Evolutionary conservation across 805 yeast species (phyloP).

Genomic region (Cyberlindnera subsufficiens): DNA sequence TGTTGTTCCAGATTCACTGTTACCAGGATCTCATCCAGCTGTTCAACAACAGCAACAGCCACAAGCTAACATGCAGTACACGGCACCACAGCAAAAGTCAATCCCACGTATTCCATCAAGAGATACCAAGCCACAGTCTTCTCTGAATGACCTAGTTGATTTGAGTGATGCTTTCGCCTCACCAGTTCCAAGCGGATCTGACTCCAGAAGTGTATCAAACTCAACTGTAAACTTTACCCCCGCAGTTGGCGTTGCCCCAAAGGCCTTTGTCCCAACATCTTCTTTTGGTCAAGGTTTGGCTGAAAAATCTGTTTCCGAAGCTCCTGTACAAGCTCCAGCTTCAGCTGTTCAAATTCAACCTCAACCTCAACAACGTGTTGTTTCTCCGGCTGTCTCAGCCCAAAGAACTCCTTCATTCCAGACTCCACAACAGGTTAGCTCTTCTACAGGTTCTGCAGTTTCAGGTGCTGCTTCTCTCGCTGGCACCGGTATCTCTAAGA

Average conservation of each 20-base stretch:
- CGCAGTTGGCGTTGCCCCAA: constrained; percentile 25
- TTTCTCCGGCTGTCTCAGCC: neutral
- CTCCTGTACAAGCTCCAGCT: constrained; percentile 18
- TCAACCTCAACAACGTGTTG: neutral
- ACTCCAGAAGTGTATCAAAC: constrained; percentile 18
- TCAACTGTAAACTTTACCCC: constrained; percentile 25
- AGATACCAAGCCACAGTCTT: constrained; percentile 38
- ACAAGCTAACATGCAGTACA: constrained; percentile 8
- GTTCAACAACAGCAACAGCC: constrained; percentile 10
- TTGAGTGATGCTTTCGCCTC: constrained; percentile 49
- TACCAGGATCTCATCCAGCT: constrained; percentile 24
- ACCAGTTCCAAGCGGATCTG: constrained; percentile 26
- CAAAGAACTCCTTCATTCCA: neutral
- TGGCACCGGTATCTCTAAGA: constrained; percentile 4
- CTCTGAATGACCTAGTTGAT: constrained; percentile 63
- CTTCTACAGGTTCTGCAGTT: constrained; percentile 1
- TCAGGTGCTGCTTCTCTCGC: constrained; percentile 3
- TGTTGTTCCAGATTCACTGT: constrained; percentile 62
- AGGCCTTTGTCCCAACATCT: constrained; percentile 73
- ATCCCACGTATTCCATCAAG: constrained; percentile 30
- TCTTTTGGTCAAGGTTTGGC: constrained; percentile 74
- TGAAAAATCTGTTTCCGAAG: constrained; percentile 24
- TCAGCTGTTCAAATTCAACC: constrained; percentile 2
- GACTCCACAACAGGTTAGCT: constrained; percentile 3
- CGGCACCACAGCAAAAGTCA: constrained; percentile 7